Evolutionary conservation across 768 basidiomycete species (phyloP), one percentile per base, ranked within the genome.

Genomic region (Calocybe cyanea): DNA sequence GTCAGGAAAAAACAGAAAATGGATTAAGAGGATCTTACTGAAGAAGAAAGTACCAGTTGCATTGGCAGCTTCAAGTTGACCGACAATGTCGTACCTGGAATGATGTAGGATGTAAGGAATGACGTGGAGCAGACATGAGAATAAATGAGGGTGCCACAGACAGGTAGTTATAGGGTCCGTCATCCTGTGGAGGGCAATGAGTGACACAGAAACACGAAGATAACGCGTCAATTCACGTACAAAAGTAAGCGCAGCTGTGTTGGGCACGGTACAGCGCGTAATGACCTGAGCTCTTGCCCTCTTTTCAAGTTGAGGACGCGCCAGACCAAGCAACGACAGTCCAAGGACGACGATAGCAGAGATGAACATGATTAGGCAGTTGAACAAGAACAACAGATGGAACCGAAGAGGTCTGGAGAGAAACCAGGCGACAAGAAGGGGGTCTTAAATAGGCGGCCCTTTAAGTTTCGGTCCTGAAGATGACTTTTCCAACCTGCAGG

Each of bases 31-130:
- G 38, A 15, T 52, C 62, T 14, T 38, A 64, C 63, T 66, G 43
- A 61, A 62, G 54, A 66, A 66, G 36, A 64, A 63, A 1, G 63
- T 64, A 13, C 61, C 66, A 23, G 58, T 59, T 3, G 60, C 66
- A 34, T 53, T 54, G 33, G 53, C 56, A 15, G 48, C 51, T 17
- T 55, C 59, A 13, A 66, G 45, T 23, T 19, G 25, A 6, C 50
- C 41, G 38, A 43, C 48, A n/a, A 46, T 38, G 7, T 52, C 51
- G 31, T 52, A 43, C 13, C 51, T 56, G 38, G 24, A n/a, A n/a
- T n/a, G n/a, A n/a, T n/a, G n/a, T n/a, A 36, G 19, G 8, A n/a
- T 15, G 37, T 20, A n/a, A 18, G 17, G 32, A 28, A 41, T 31
- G 23, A 4, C 15, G 15, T n/a, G 10, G 18, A 28, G 25, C 25